Evolutionary conservation across 352 stramenopile species (phyloP).

Genomic region (Pythium rishiriense): DNA sequence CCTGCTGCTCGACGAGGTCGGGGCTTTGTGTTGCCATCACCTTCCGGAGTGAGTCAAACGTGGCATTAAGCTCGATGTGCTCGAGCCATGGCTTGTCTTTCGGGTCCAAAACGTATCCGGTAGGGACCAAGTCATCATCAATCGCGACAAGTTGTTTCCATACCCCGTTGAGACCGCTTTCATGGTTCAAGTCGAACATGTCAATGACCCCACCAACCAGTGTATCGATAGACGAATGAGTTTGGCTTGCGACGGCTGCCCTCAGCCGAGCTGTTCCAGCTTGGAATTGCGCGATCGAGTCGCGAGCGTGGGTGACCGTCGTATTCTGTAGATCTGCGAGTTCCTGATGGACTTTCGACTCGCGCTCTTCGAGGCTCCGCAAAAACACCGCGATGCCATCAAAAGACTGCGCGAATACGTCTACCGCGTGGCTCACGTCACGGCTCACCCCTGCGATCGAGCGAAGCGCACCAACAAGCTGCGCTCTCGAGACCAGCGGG

Average conservation of each 20-base stretch:
- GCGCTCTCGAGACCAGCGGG: conserved; percentile 7
- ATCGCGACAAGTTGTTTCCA: background rate
- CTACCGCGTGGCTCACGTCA: background rate
- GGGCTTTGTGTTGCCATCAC: background rate
- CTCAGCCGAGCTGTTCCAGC: background rate
- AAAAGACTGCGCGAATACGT: conserved; percentile 5
- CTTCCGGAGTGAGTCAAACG: conserved; percentile 10
- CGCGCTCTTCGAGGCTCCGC: background rate
- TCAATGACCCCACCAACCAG: background rate
- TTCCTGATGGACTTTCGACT: conserved; percentile 10
- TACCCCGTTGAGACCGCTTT: background rate
- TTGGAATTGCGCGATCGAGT: background rate
- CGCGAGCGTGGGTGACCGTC: background rate
- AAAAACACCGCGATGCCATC: background rate
- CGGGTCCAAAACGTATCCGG: background rate
- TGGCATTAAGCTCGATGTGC: background rate
- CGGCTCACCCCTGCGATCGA: background rate
- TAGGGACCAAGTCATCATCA: conserved; percentile 4
- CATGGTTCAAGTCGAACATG: background rate
- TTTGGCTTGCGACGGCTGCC: background rate
- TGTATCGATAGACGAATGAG: background rate
- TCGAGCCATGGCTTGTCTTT: background rate
- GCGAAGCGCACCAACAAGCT: conserved; percentile 7
- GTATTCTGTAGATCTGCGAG: conserved; percentile 9
- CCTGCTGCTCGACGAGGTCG: background rate